Evolutionary conservation across 2,329 filamentous ascomycete species (phyloP).

Genomic region (Ilyonectria mors-panacis): DNA sequence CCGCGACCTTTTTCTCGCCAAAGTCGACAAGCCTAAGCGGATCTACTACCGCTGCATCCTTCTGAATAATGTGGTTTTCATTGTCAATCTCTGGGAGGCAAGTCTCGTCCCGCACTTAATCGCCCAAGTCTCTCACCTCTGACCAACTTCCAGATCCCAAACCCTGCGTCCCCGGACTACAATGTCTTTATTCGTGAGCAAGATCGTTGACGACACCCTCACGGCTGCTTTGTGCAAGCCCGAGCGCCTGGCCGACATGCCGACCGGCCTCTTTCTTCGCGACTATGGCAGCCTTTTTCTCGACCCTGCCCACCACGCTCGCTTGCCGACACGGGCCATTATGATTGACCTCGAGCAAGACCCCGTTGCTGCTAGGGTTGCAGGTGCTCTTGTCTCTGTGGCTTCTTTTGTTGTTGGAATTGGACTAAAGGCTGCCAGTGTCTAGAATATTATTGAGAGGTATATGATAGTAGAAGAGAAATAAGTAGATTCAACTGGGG

Average conservation of each 20-base stretch:
- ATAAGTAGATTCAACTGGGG: too few species aligned
- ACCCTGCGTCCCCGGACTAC: too few species aligned
- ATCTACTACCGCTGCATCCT: slow-evolving; percentile 7
- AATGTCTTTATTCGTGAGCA: too few species aligned
- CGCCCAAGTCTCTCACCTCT: not conserved
- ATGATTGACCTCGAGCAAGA: not conserved
- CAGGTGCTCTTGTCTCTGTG: not conserved
- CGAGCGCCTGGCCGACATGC: not conserved
- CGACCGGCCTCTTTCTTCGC: not conserved
- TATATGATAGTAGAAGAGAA: too few species aligned
- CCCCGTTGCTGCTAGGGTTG: slow-evolving; percentile 8
- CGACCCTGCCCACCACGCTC: not conserved
- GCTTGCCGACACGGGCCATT: slow-evolving; percentile 2
- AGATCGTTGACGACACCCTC: not conserved
- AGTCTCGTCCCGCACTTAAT: not conserved
- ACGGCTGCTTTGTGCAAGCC: not conserved
- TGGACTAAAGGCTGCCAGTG: not conserved
- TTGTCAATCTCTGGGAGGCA: slow-evolving; percentile 4
- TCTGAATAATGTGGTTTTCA: not conserved
- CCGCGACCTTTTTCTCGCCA: not conserved
- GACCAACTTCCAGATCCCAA: not conserved
- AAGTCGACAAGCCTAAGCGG: not conserved
- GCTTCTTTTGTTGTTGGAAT: not conserved
- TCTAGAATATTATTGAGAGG: too few species aligned
- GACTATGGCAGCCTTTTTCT: not conserved